Evolutionary conservation across 2,329 filamentous ascomycete genomes (phyloP), one percentile per base, ranked within the genome.

Genomic region (Ophiostoma novo-ulmi): DNA sequence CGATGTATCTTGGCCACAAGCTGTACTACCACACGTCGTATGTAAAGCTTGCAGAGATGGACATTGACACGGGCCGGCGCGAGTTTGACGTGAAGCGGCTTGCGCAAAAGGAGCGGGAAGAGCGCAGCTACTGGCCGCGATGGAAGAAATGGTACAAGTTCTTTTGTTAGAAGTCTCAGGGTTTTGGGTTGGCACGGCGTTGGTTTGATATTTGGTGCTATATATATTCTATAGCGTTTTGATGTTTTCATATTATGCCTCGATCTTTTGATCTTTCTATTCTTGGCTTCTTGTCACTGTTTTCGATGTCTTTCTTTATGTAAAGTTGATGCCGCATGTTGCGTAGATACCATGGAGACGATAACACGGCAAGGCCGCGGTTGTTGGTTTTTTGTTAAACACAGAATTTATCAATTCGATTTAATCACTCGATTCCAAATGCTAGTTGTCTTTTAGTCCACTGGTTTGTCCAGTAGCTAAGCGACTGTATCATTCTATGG

Each of bases 81-180:
- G 93, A 97, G 77, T 86, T 97, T 71, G 94, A 97, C 78, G 81
- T 97, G 64, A 87, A 89, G 38, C 87, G 91, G 72, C 81, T 98
- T 68, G 83, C 96, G 68, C 89, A 89, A 61, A 91, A 97, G 78
- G 94, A 97, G 82, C 81, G 84, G 55, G 89, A 91, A 69, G 93
- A 97, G 81, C 83, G 84, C 76, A 85, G 84, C 41, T 78, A 80
- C 5, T 94, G 91, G 92, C 91, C 92, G 0, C 80, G 75, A 71
- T 94, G 91, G 91, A 95, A 94, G 82, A 89, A 83, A 76, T 74
- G 86, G 14, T 95, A 93, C 78, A 91, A 91, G 77, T 85, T 88
- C 72, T 80, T 94, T 74, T 94, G 91, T 76, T 94, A 73, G 38
- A 3, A n/a, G 3, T 36, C 22, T 8, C 58, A 66, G 17, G 13